Conservation (phyloP, 768 basidiomycete species). For the Calocybe indica region DNA sequence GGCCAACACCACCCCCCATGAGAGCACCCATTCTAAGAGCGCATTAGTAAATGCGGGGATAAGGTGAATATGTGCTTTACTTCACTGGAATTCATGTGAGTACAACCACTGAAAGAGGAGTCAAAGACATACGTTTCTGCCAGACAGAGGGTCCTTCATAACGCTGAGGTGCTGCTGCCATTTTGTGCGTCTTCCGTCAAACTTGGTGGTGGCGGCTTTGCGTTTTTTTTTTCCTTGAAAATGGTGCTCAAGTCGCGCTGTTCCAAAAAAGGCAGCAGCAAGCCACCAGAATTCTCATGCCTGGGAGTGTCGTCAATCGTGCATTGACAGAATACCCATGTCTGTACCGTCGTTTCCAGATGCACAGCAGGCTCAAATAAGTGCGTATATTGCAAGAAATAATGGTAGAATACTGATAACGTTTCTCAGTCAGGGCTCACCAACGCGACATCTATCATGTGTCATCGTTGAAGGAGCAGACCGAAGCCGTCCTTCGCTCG, state of each 20-base stretch:
- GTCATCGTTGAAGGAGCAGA: conserved; percentile 66
- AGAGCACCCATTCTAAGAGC: conserved; percentile 79
- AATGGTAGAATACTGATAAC: conserved; percentile 7
- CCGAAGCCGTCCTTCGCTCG: conserved; percentile 66
- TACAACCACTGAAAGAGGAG: conserved; percentile 3
- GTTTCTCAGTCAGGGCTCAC: conserved; percentile 66
- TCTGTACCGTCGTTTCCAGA: conserved; percentile 50
- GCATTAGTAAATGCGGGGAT: conserved; percentile 6
- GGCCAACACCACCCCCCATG: conserved; percentile 90
- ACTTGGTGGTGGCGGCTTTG: conserved; percentile 19
- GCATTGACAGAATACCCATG: conserved; percentile 3
- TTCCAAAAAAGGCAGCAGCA: too few species aligned
- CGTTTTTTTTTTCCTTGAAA: conserved; percentile 1
- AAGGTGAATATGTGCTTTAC: conserved; percentile 24
- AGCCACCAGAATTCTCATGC: too few species aligned
- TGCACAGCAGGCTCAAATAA: conserved; percentile 84
- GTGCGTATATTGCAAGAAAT: conserved; percentile 34
- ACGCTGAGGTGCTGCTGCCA: conserved; percentile 23
- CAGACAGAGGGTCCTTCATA: conserved; percentile 57
- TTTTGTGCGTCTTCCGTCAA: conserved; percentile 28
- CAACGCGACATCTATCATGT: conserved; percentile 81
- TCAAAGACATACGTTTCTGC: conserved; percentile 60
- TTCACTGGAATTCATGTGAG: conserved; percentile 38
- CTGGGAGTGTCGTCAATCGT: too few species aligned
- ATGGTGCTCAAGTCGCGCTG: background rate